phyloP scores from a whole-genome alignment of 164 flowering plant genomes.

The Sedum album region DNA sequence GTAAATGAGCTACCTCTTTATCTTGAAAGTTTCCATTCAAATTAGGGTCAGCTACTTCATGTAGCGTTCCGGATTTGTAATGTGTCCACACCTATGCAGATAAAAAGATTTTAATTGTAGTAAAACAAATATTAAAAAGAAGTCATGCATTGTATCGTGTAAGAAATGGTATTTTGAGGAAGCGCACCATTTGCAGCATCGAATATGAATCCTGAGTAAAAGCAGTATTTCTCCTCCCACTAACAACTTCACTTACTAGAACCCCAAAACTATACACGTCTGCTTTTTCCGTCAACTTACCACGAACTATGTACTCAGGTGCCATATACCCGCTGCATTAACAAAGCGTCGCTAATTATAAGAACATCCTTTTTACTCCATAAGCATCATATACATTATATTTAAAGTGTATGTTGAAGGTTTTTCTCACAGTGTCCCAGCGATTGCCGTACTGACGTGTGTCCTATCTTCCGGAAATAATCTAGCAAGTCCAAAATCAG shows the following conservation, averaged over 20 bases:
- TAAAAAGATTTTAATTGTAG: neutral
- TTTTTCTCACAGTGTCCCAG: constrained; percentile 62
- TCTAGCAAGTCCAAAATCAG: constrained; percentile 80
- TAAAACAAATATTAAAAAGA: neutral
- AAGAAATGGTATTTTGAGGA: neutral
- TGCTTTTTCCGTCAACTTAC: constrained; percentile 62
- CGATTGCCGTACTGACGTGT: constrained; percentile 61
- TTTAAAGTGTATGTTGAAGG: neutral
- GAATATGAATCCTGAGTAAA: constrained; percentile 23
- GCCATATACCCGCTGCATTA: constrained; percentile 60
- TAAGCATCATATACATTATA: neutral
- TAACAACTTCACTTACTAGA: constrained; percentile 43
- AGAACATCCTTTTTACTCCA: neutral
- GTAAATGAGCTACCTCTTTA: constrained; percentile 42
- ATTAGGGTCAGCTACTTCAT: constrained; percentile 51
- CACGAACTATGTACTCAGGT: constrained; percentile 53
- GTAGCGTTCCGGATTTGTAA: constrained; percentile 27
- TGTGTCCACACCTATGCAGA: constrained; percentile 54
- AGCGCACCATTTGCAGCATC: constrained; percentile 37
- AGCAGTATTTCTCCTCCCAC: constrained; percentile 32
- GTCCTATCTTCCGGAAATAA: constrained; percentile 54
- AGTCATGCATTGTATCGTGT: neutral
- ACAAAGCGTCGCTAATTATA: neutral
- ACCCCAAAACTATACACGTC: constrained; percentile 76
- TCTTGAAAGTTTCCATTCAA: constrained; percentile 32